Percentiles rank a stretch among this genome's conserved stretches.
These are phyloP conservation scores for Hura crepitans DNA, from an alignment of 441 rosid genomes.

Conservation along the genomic window DNA sequence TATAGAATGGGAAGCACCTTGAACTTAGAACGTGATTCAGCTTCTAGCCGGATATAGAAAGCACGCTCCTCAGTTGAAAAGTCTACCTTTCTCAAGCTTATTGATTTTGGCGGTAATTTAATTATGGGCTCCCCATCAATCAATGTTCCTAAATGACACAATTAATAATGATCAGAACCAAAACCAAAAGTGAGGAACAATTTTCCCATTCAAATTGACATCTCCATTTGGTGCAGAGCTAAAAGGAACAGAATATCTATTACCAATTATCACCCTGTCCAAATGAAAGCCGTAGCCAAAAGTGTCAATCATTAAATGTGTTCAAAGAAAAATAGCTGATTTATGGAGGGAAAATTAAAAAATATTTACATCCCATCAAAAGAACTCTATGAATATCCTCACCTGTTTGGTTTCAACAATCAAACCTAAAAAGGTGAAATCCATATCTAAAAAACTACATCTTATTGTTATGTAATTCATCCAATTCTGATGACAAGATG, in stretches of 20 bases:
- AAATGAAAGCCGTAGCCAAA: background rate
- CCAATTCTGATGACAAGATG: background rate
- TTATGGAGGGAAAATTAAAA: background rate
- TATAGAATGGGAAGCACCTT: constrained; percentile 45
- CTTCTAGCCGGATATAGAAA: constrained; percentile 78
- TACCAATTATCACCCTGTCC: constrained; percentile 6
- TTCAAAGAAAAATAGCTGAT: background rate
- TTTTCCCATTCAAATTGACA: constrained; percentile 16
- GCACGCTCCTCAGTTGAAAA: constrained; percentile 81
- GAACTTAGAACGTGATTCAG: constrained; percentile 72
- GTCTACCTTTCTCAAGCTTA: constrained; percentile 59
- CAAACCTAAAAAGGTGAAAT: background rate
- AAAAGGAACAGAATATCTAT: constrained; percentile 5
- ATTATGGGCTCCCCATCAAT: constrained; percentile 85
- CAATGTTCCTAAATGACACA: constrained; percentile 59
- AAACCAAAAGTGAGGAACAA: constrained; percentile 15
- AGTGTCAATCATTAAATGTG: constrained; percentile 1
- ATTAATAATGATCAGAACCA: constrained; percentile 25
- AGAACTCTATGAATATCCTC: background rate
- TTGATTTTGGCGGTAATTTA: constrained; percentile 68
- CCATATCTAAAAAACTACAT: background rate
- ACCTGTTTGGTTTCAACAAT: background rate
- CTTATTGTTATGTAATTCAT: background rate
- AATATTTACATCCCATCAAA: background rate
- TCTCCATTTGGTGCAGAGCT: constrained; percentile 6